Evolutionary conservation across 257 asterid species (phyloP), one percentile per base, ranked within the genome.

Genomic region (Cordia subcordata): DNA sequence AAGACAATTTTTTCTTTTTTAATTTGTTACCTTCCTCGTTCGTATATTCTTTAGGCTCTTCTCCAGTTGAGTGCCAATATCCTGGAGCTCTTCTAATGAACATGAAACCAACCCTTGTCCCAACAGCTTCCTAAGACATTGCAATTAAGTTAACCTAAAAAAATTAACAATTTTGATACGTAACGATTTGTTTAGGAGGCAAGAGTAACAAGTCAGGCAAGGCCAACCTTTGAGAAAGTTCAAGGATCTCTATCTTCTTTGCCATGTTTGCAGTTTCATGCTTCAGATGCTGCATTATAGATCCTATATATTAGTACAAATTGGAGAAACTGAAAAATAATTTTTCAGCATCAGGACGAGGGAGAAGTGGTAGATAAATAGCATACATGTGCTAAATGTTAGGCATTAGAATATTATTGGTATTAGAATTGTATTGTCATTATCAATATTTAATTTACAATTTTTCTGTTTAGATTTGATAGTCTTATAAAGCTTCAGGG

Each of bases 191-290:
- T 10, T 4, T 13, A 11, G 5, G 17, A 45, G 13, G 0, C 17
- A 55, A 33, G 13, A 11, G 12, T 49, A 50, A 19, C 13, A 10
- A 40, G 4, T 19, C 20, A 54, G 27, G 39, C 42, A 17, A 49
- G 20, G 58, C 55, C n/a, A n/a, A n/a, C 71, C 65, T 45, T 66
- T 66, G 57, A 33, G 71, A 66, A 50, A 18, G 33, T 58, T 66
- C 71, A 52, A 66, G 71, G 55, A 37, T 33, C 46, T 66, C 65
- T 3, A 66, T 66, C 60, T 66, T 38, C 60, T 51, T 58, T 14
- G 71, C 64, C 60, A 58, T 51, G 13, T 19, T n/a, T 59, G 15
- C 54, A 10, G 37, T 12, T 57, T 58, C 66, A 35, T 37, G 53
- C 65, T 50, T 66, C 46, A 66, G 15, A 8, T 22, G 13, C 66